These are phyloP conservation scores for Nakaseomyces kungkrabaensis DNA, from an alignment of 1,139 yeast species.

Conservation along the genomic window DNA sequence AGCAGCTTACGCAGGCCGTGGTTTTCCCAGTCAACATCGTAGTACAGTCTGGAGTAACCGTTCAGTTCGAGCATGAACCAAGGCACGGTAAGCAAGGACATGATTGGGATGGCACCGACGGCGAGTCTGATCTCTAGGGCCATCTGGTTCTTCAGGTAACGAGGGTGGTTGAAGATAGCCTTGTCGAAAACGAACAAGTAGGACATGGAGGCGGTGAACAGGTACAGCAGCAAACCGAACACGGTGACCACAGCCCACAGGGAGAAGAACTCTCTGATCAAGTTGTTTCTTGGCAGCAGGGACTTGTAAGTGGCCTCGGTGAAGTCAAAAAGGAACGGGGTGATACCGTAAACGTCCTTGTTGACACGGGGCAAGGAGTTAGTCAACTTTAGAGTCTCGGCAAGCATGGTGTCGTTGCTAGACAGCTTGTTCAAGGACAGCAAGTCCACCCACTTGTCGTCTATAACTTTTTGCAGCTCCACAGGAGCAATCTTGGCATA, in stretches of 20 bases:
- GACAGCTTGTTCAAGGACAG: slow-evolving; percentile 21
- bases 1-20: slow-evolving; percentile 61
- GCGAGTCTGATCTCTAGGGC: slow-evolving; percentile 73
- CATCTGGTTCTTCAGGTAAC: slow-evolving; percentile 90
- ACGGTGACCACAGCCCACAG: slow-evolving; percentile 63
- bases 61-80: slow-evolving; percentile 78
- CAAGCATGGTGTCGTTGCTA: slow-evolving; percentile 16
- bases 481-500: slow-evolving; percentile 57
- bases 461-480: slow-evolving; percentile 32
- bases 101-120: slow-evolving; percentile 67
- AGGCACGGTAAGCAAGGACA: slow-evolving; percentile 81
- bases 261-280: slow-evolving; percentile 60
- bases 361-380: slow-evolving; percentile 16
- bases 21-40: slow-evolving; percentile 48
- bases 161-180: slow-evolving; percentile 87
- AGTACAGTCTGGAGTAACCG: slow-evolving; percentile 74
- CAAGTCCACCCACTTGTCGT: slow-evolving; percentile 27
- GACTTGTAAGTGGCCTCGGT: slow-evolving; percentile 51
- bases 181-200: slow-evolving; percentile 75
- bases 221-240: slow-evolving; percentile 77
- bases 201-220: slow-evolving; percentile 64
- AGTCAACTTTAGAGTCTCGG: slow-evolving; percentile 13
- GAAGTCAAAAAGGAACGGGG: slow-evolving; percentile 40
- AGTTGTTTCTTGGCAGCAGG: slow-evolving; percentile 57
- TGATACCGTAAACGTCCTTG: slow-evolving; percentile 38